Base-by-base conservation (phyloP, 2,329 filamentous ascomycete species). In the Alternaria sp. region DNA sequence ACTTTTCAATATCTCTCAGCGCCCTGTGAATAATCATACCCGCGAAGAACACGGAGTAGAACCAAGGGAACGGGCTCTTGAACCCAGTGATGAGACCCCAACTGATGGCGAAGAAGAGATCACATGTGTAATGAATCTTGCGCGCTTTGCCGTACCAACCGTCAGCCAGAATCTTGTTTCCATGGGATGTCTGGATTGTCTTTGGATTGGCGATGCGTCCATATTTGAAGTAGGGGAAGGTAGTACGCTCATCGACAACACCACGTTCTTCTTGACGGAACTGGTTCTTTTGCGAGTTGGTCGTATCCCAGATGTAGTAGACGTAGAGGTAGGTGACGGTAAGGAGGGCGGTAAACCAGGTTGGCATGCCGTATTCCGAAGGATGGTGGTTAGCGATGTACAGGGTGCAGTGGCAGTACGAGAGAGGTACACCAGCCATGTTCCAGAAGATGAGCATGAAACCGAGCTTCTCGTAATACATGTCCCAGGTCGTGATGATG, bases 361-460 rank as follows among this genome's bases (percentile, higher is more conserved):
- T 87, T 73, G 92, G 92, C 90, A 91, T 94, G 54, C 84, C 85
- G 80, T 97, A 97, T 59, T 88, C 87, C 36, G 87, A 85, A 0
- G 94, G 91, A 72, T 91, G 82, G 78, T 96, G 93, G 80, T 91
- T 94, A 68, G 93, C 93, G 52, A 97, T 86, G 81, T 92, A 97
- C 72, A 97, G 88, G 50, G 92, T 94, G 86, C 92, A 95, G 84
- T 97, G 93, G 83, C 93, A 97, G 85, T 97, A 97, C 56, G 89
- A 93, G 54, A 97, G 85, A 14, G 93, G 93, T 27, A 97, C 93
- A 68, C 93, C 93, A 48, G 93, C 93, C 77, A 97, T 84, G 81
- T 97, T 97, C 93, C 93, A 97, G 87, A 97, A 97, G 79, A 96
- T 96, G 68, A 97, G 87, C 93, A 97, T 97, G 84, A 97, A 97